These are phyloP conservation scores for Ascoidea asiatica DNA, from an alignment of 805 yeast genomes.

Conservation along the genomic window DNA sequence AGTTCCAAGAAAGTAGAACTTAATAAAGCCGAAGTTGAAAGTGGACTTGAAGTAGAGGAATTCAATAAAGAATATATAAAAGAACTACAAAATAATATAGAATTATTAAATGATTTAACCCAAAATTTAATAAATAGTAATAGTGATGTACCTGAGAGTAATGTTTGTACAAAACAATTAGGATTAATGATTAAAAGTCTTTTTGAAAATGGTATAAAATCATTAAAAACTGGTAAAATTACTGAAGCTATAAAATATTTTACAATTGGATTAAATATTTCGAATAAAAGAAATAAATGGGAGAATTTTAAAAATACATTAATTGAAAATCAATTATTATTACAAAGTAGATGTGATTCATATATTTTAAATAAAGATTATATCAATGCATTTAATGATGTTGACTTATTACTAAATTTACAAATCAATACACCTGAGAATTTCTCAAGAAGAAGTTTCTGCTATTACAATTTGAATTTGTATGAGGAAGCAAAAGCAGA, in stretches of 20 bases:
- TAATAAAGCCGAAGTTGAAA: not conserved
- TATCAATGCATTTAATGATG: conserved; percentile 52
- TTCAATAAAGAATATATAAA: not conserved
- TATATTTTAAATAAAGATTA: conserved; percentile 39
- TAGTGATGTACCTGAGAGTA: conserved; percentile 42
- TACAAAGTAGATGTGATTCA: conserved; percentile 64
- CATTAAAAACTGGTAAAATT: conserved; percentile 40
- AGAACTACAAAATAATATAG: conserved; percentile 18
- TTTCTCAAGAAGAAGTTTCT: conserved; percentile 58
- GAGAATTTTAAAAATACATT: conserved; percentile 62
- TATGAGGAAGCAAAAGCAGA: conserved; percentile 49
- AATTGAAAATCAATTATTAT: conserved; percentile 51
- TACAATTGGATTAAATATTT: conserved; percentile 53
- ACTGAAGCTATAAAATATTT: conserved; percentile 53
- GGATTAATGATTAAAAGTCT: conserved; percentile 49
- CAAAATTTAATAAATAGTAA: conserved; percentile 30
- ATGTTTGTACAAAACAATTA: conserved; percentile 37
- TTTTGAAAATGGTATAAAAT: conserved; percentile 47
- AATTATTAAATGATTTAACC: conserved; percentile 20
- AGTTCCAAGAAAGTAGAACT: not conserved
- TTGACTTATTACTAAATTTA: conserved; percentile 49
- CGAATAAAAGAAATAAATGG: conserved; percentile 54
- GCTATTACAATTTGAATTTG: conserved; percentile 47
- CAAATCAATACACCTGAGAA: conserved; percentile 54
- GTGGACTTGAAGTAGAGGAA: too few relatives aligned